These are phyloP conservation scores for Prunus kanzakura DNA, from an alignment of 306 rosid species.

Conservation along the genomic window DNA sequence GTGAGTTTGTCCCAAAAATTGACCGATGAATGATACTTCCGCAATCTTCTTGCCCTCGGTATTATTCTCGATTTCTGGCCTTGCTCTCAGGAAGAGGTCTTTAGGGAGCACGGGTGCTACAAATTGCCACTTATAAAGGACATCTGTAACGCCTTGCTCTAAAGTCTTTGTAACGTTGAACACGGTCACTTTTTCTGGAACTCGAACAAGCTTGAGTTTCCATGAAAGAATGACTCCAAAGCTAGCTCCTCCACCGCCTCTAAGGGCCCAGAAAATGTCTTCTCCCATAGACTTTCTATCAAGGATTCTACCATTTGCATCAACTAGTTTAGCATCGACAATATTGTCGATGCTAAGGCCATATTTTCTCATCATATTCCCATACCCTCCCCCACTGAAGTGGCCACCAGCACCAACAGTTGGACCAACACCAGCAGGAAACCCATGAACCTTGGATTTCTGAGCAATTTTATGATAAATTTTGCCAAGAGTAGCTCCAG, in stretches of 20 bases:
- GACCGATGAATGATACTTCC: conserved; percentile 29
- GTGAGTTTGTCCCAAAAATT: conserved; percentile 50
- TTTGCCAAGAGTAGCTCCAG: conserved; percentile 63
- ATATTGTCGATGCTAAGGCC: conserved; percentile 48
- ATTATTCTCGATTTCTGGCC: conserved; percentile 23
- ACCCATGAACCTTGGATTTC: conserved; percentile 17
- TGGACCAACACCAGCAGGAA: conserved; percentile 26
- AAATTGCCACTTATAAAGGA: conserved; percentile 33
- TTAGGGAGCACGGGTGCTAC: conserved; percentile 47
- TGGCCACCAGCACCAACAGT: conserved; percentile 32
- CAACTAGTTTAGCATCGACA: conserved; percentile 45
- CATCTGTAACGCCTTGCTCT: conserved; percentile 30
- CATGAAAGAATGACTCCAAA: conserved; percentile 58
- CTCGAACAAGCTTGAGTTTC: conserved; percentile 39
- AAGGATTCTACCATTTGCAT: conserved; percentile 42
- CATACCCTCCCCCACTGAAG: conserved; percentile 34
- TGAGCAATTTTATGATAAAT: conserved; percentile 36
- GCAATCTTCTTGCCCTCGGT: conserved; percentile 28
- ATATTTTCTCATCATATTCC: conserved; percentile 27
- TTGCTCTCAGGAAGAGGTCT: conserved; percentile 52
- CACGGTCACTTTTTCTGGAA: conserved; percentile 43
- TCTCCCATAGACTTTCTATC: conserved; percentile 44
- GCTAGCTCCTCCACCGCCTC: conserved; percentile 66
- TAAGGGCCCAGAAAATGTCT: conserved; percentile 53
- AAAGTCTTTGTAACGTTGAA: conserved; percentile 34